phyloP scores from a whole-genome alignment of 768 basidiomycete species.

The Sistotremastrum suecicum region DNA sequence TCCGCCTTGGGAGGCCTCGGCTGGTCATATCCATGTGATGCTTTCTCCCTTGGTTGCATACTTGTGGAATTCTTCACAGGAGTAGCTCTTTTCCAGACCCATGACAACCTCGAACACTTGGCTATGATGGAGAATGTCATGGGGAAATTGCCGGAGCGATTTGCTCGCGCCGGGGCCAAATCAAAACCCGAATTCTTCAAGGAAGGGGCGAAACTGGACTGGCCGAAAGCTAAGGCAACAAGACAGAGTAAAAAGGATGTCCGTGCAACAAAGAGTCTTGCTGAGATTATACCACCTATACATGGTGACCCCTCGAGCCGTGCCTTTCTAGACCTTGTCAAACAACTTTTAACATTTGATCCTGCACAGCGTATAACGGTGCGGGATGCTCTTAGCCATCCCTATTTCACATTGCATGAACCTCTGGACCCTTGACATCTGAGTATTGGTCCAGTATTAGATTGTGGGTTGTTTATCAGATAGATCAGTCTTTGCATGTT shows the following conservation, averaged over 20 bases:
- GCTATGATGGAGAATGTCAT: slow-evolving; percentile 99
- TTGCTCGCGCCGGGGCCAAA: slow-evolving; percentile 58
- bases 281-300: slow-evolving; percentile 77
- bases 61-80: slow-evolving; percentile 98
- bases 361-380: slow-evolving; percentile 81
- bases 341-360: slow-evolving; percentile 79
- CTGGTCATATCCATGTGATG: slow-evolving; percentile 98
- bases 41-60: slow-evolving; percentile 96
- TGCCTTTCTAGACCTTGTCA: slow-evolving; percentile 80
- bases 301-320: slow-evolving; percentile 45
- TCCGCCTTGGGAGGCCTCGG: slow-evolving; percentile 57
- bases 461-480: too few species aligned
- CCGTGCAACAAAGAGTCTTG: slow-evolving; percentile 61
- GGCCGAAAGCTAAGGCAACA: slow-evolving; percentile 79
- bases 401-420: slow-evolving; percentile 63
- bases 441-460: too few species aligned
- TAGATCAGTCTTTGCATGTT: too few species aligned
- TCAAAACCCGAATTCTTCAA: slow-evolving; percentile 92
- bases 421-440: slow-evolving; percentile 14
- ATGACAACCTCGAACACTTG: slow-evolving; percentile 96
- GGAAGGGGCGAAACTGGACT: slow-evolving; percentile 71
- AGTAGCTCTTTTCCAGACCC: slow-evolving; percentile 96
- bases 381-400: slow-evolving; percentile 74
- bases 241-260: slow-evolving; percentile 93
- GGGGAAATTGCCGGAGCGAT: slow-evolving; percentile 91